Evolutionary conservation across 768 basidiomycete genomes (phyloP), one percentile per base, ranked within the genome.

Genomic region (Rossbeevera mucosa): DNA sequence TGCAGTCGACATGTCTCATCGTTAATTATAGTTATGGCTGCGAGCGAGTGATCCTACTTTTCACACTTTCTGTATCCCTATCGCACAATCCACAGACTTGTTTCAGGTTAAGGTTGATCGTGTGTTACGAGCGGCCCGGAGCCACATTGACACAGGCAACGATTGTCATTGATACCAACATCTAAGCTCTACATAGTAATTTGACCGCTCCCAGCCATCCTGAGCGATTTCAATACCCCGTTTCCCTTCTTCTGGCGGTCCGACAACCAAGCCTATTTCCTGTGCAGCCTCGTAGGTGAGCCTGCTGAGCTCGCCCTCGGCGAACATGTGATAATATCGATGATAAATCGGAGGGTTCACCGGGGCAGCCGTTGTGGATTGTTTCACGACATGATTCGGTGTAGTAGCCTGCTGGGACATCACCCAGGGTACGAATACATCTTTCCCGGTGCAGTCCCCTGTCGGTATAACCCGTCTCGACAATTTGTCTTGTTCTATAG

Each of bases 311-410:
- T 99, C 96, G 18, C 86, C 89, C 40, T 81, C 73, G 0, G 82
- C 78, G 64, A 97, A 99, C 80, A 99, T 89, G 67, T 99, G 96
- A 65, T 99, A 99, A 65, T 96, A 99, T 50, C 96, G 80, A 64
- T 93, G 84, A 72, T 82, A 89, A 4, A 88, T 75, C 56, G 80
- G 43, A 29, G 40, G 30, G 13, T 47, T 40, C 41, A 5, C 21
- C 5, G 1, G 3, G 13, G 45, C 20, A 14, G 28, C 38, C 31
- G 41, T 50, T 25, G 22, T 14, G 33, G 14, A 30, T 13, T 44
- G 45, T 42, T 47, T 63, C 51, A 48, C 53, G 38, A 33, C 44
- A 55, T 59, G 52, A 51, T 53, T 54, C 21, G 64, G 13, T 31
- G 57, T 51, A 33, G 56, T 47, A 63, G 52, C 54, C 60, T 61